Evolutionary conservation across 108 stramenopile genomes (phyloP).

Genomic region (Stephanodiscus triporus): DNA sequence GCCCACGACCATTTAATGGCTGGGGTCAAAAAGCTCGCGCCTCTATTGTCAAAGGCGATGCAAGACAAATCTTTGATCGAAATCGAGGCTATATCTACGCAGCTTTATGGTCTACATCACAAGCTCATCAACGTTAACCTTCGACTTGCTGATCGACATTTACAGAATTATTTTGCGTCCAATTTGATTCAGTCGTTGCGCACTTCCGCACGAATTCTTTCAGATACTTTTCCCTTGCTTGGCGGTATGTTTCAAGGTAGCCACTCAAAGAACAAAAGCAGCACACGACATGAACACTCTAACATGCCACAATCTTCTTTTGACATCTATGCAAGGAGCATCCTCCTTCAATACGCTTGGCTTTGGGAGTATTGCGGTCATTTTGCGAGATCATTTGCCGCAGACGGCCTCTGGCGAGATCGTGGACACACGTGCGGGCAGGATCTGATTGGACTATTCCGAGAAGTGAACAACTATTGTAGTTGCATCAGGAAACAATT

Average conservation of each 20-base stretch:
- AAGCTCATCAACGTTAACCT: constrained; percentile 81
- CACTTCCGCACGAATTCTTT: constrained; percentile 60
- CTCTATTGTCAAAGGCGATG: constrained; percentile 53
- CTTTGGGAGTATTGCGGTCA: constrained; percentile 88
- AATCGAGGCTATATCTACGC: constrained; percentile 67
- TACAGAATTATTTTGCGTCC: constrained; percentile 78
- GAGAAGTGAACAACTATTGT: constrained; percentile 49
- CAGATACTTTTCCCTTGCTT: constrained; percentile 58
- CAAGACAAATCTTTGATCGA: constrained; percentile 31
- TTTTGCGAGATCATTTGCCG: constrained; percentile 86
- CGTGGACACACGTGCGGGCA: constrained; percentile 76
- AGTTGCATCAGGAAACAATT: constrained; percentile 26
- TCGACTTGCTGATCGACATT: constrained; percentile 74
- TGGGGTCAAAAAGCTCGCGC: constrained; percentile 59
- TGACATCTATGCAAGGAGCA: constrained; percentile 39
- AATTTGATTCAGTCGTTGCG: constrained; percentile 80
- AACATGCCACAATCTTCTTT: not conserved
- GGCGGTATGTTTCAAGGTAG: not conserved
- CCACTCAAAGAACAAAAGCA: not conserved
- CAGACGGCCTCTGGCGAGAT: constrained; percentile 79
- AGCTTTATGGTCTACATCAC: constrained; percentile 78
- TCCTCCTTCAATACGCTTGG: constrained; percentile 76
- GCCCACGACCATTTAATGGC: constrained; percentile 73
- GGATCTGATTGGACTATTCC: constrained; percentile 64
- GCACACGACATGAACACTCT: not conserved